Evolutionary conservation across 1,284 basidiomycete species (phyloP).

Genomic region (Marasmius fiardii): DNA sequence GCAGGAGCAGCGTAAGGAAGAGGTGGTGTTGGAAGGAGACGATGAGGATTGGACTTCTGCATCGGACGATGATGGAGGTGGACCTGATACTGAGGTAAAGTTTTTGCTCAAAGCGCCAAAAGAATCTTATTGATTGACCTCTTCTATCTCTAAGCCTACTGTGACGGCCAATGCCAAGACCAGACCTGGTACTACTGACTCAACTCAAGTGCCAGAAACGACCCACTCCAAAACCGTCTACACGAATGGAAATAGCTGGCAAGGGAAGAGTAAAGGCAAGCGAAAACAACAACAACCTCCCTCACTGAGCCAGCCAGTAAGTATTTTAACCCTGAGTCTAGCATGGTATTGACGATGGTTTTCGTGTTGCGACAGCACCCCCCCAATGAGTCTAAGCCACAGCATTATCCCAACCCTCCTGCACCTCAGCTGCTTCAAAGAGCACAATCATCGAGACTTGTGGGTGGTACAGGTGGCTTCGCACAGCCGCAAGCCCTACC

Average conservation of each 20-base stretch:
- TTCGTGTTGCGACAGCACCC: neutral
- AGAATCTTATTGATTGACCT: conserved; percentile 15
- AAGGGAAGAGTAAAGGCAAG: neutral
- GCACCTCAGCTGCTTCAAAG: conserved; percentile 19
- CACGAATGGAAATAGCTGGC: neutral
- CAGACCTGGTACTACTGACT: neutral
- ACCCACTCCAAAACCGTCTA: neutral
- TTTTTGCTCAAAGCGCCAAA: conserved; percentile 1
- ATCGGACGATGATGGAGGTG: conserved; percentile 16
- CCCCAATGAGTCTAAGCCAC: neutral
- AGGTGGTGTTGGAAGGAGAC: conserved; percentile 39
- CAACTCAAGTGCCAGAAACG: neutral
- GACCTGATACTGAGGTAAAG: neutral
- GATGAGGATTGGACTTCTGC: conserved; percentile 35
- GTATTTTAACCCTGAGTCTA: too few species aligned
- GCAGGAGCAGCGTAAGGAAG: conserved; percentile 5
- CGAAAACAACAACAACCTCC: neutral
- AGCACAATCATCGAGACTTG: conserved; percentile 21
- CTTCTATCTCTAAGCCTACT: conserved; percentile 1
- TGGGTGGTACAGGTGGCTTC: conserved; percentile 17
- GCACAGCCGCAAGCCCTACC: conserved; percentile 4
- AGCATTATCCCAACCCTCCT: conserved; percentile 8
- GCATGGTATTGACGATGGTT: neutral
- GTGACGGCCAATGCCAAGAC: neutral
- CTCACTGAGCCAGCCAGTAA: neutral